Percentiles rank a stretch among this genome's conserved stretches.
phyloP scores from a whole-genome alignment of 2,329 filamentous ascomycete genomes.

The Ophiosphaerella herpotricha region DNA sequence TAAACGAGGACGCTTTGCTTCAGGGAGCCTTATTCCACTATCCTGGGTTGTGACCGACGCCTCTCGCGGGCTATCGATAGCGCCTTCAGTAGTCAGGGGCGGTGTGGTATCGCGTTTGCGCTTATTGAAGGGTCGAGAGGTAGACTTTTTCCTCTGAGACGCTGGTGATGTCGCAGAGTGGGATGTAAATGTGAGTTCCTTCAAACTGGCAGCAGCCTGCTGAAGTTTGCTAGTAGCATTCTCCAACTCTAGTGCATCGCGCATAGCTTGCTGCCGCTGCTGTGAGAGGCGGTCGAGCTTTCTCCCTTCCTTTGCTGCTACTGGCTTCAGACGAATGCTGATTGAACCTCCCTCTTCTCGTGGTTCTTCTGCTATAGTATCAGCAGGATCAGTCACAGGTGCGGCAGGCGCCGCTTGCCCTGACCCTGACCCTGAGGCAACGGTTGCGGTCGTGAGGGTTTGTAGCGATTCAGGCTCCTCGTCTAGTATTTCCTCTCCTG shows the following conservation, averaged over 20 bases:
- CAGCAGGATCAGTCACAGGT: slow-evolving; percentile 16
- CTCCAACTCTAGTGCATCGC: slow-evolving; percentile 44
- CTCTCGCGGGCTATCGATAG: slow-evolving; percentile 21
- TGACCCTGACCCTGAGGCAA: slow-evolving; percentile 20
- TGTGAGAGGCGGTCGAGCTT: slow-evolving; percentile 70
- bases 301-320: slow-evolving; percentile 79
- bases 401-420: slow-evolving; percentile 18
- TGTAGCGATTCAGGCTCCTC: slow-evolving; percentile 48
- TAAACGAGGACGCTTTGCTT: slow-evolving; percentile 37
- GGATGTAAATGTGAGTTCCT: slow-evolving; percentile 37
- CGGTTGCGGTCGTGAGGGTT: slow-evolving; percentile 25
- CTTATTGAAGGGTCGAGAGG: slow-evolving; percentile 50
- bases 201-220: slow-evolving; percentile 41
- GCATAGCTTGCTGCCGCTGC: slow-evolving; percentile 56
- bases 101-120: slow-evolving; percentile 60
- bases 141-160: slow-evolving; percentile 27
- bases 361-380: slow-evolving; percentile 15
- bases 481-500: slow-evolving; percentile 68
- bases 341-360: slow-evolving; percentile 67
- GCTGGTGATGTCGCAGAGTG: slow-evolving; percentile 23
- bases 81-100: slow-evolving; percentile 21
- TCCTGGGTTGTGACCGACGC: slow-evolving; percentile 34
- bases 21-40: slow-evolving; percentile 29
- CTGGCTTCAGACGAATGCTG: slow-evolving; percentile 77
- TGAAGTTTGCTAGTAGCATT: slow-evolving; percentile 40